Evolutionary conservation across 345 rosid genomes (phyloP), one percentile per base, ranked within the genome.

Genomic region (Aethionema arabicum): DNA sequence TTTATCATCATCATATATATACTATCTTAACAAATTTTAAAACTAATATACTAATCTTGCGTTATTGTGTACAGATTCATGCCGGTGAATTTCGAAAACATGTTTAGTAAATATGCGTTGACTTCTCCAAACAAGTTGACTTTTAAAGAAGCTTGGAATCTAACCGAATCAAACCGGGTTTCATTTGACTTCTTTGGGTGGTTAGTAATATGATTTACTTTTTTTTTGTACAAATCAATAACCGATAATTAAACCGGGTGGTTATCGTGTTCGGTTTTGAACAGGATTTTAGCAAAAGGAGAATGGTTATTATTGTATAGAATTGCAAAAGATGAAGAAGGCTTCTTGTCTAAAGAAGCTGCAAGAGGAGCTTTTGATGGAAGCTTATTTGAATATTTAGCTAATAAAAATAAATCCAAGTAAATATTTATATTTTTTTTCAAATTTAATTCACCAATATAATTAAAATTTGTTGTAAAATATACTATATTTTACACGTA

Each of bases 291-390:
- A 2, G 36, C 65, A 7, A 81, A 79, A 74, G 16, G 64, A 7
- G 89, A 79, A 66, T 77, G 86, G 89, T 38, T 64, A 3, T 1
- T 79, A 11, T 68, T 81, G 35, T 76, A 81, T 15, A 14, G 69
- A 56, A 74, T 79, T 10, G 86, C 86, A 0, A 79, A 75, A 59
- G 84, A 81, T 31, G 82, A 72, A 29, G 84, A 21, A 21, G 27
- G 27, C 27, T 21, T 21, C 27, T 21, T 21, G 27, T 21, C 27
- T 21, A 21, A 21, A 65, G 89, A 84, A 70, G 86, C 86, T 3
- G 41, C 65, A 7, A 69, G 89, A 43, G 77, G 84, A n/a, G 74
- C 75, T 60, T 77, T 53, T n/a, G 86, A 84, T 12, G 89, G 86
- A 9, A 75, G 78, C 46, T 60, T 84, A 68, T 84, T 84, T 33